Base-by-base conservation (phyloP, 75 land plant genomes). In the Pseudotsuga menziesii region DNA sequence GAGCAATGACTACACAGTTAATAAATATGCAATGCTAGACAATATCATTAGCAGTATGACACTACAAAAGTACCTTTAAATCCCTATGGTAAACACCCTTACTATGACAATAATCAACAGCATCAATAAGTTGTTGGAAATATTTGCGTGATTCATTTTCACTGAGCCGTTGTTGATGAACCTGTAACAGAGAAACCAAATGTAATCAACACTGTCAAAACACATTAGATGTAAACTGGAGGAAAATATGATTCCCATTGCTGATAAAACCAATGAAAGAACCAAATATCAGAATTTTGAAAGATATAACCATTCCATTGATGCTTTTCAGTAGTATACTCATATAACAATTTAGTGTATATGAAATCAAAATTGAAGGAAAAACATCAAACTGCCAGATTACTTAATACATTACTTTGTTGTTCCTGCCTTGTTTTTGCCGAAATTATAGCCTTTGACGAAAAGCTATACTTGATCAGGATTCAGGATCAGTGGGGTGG, bases 1-100 rank as follows among this genome's bases (percentile, higher is more conserved):
- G 25, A 69, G 54, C 52, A 29, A 23, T 69, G 52, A 69, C 39
- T n/a, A 11, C 1, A 41, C 19, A 9, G 39, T n/a, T 20, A 41
- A 41, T 41, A 26, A 26, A 25, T 17, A 55, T 23, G 32, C 4
- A 74, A 27, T 19, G n/a, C 20, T 6, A 60, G 35, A 17, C 76
- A 58, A 61, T 60, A 29, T 75, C 16, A 20, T 27, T 23, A n/a
- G 67, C 72, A 64, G 55, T 20, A 73, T 26, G 61, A 44, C 22
- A 73, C 57, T 22, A 9, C 36, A 56, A 56, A 57, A 57, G 27
- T 57, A 93, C 96, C 94, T 93, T 93, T 76, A 93, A 77, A 78
- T 91, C 96, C 77, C 96, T 85, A 78, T 93, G 94, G 69, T 83
- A 93, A 22, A 93, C 94, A 17, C 96, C 96, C 86, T 85, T 91